Conservation (phyloP, 192 early-diverging fungal genomes). For the Glomus cerebriforme region DNA sequence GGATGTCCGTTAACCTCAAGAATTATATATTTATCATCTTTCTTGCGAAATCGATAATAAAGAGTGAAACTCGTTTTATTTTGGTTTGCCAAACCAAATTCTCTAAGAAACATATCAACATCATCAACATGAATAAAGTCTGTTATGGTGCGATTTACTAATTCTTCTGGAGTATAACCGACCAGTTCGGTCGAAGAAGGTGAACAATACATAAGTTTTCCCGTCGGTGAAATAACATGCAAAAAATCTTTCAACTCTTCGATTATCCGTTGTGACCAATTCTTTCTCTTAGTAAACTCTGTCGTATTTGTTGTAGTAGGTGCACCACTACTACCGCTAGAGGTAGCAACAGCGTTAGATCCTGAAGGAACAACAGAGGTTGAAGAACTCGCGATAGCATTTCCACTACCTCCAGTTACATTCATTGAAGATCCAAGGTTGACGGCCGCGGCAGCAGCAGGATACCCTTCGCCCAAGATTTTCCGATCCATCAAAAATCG, state of each 20-base stretch:
- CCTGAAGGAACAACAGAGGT: background rate
- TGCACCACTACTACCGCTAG: background rate
- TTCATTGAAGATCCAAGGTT: slow-evolving; percentile 1
- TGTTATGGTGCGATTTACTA: slow-evolving; percentile 46
- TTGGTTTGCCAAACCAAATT: slow-evolving; percentile 45
- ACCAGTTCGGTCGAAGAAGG: slow-evolving; percentile 45
- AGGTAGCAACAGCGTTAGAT: background rate
- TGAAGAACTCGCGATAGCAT: background rate
- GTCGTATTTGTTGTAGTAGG: slow-evolving; percentile 30
- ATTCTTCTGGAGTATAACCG: slow-evolving; percentile 48
- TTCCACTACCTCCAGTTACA: background rate
- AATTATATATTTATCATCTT: slow-evolving; percentile 46
- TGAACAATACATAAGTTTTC: slow-evolving; percentile 51
- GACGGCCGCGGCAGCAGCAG: background rate
- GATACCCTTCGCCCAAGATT: slow-evolving; percentile 11
- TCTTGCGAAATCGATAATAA: slow-evolving; percentile 47
- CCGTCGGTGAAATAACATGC: slow-evolving; percentile 49
- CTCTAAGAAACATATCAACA: slow-evolving; percentile 47
- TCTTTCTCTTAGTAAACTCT: slow-evolving; percentile 51
- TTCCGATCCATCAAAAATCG: slow-evolving; percentile 21
- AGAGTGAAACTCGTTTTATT: slow-evolving; percentile 39
- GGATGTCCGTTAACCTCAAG: slow-evolving; percentile 48
- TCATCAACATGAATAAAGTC: slow-evolving; percentile 54
- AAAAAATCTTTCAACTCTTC: slow-evolving; percentile 49
- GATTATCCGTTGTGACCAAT: slow-evolving; percentile 50